phyloP scores from a whole-genome alignment of 2,329 filamentous ascomycete species.

The Trichoderma sp. region DNA sequence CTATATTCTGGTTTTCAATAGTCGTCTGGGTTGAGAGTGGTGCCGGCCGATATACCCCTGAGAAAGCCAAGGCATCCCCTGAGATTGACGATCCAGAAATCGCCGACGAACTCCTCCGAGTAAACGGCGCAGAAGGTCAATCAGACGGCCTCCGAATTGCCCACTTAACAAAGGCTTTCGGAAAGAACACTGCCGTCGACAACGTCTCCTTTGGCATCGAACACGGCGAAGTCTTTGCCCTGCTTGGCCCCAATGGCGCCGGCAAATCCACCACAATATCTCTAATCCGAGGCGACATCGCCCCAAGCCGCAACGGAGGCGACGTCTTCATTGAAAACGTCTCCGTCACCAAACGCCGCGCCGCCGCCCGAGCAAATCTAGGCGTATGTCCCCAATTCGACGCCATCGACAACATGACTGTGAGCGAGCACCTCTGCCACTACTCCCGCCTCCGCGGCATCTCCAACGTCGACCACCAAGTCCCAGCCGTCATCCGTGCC shows the following conservation, averaged over 20 bases:
- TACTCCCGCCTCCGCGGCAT: slow-evolving; percentile 75
- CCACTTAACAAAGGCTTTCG: slow-evolving; percentile 71
- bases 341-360: slow-evolving; percentile 66
- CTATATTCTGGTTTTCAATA: slow-evolving; percentile 66
- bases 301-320: slow-evolving; percentile 57
- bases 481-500: slow-evolving; percentile 64
- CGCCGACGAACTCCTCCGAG: slow-evolving; percentile 35
- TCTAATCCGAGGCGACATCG: slow-evolving; percentile 73
- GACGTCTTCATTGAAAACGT: slow-evolving; percentile 71
- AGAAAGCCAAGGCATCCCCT: slow-evolving; percentile 30
- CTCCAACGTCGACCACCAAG: slow-evolving; percentile 61
- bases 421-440: slow-evolving; percentile 71
- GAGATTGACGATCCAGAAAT: slow-evolving; percentile 37
- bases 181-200: slow-evolving; percentile 66
- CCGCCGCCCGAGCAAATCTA: slow-evolving; percentile 64
- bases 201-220: slow-evolving; percentile 72
- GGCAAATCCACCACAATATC: slow-evolving; percentile 76
- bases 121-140: slow-evolving; percentile 37
- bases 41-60: slow-evolving; percentile 28
- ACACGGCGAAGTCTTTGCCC: slow-evolving; percentile 70
- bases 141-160: slow-evolving; percentile 62
- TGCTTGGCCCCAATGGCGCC: slow-evolving; percentile 77
- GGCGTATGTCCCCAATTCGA: slow-evolving; percentile 75
- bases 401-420: slow-evolving; percentile 76
- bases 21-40: slow-evolving; percentile 80